Evolutionary conservation across 805 yeast species (phyloP), one percentile per base, ranked within the genome.

Genomic region (Yamadazyma kitorensis): DNA sequence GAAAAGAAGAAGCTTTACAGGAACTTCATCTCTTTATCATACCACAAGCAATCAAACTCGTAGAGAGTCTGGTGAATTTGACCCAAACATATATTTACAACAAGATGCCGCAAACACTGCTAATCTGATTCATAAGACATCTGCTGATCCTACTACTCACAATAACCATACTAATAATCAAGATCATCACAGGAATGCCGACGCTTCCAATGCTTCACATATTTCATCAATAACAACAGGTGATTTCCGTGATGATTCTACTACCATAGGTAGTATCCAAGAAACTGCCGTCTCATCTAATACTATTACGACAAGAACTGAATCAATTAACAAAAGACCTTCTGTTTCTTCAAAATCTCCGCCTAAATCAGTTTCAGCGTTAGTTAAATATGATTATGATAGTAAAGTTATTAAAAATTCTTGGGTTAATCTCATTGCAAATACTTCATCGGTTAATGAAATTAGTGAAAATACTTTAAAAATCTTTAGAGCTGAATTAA

Each of bases 401-500:
- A 23, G 39, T 19, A 48, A 43, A n/a, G 13, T 45, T 7, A 32
- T 55, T 16, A 65, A 63, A 30, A 55, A 54, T 36, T 50, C 56
- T 16, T 68, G 72, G 72, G 40, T 64, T 21, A 68, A 68, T 36
- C 64, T 54, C 5, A 55, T 61, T 9, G 39, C 60, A 19, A 64
- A 58, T 46, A 52, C 64, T 22, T 13, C n/a, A 15, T 24, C 40
- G 9, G 43, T 34, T 7, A 44, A 55, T 31, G 54, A 62, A 4
- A 52, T 52, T 17, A 49, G 43, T 26, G 68, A 60, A 27, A 58
- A 56, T 6, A 60, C 59, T 19, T 45, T 71, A 55, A 61, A 72
- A 39, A 54, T 86, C 20, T 76, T 66, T 37, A 68, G 82, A 32
- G 87, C 83, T 0, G 86, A 80, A 48, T 60, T 88, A 37, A 76